phyloP scores from a whole-genome alignment of 2,329 filamentous ascomycete genomes.

The Cordyceps pruinosa region DNA sequence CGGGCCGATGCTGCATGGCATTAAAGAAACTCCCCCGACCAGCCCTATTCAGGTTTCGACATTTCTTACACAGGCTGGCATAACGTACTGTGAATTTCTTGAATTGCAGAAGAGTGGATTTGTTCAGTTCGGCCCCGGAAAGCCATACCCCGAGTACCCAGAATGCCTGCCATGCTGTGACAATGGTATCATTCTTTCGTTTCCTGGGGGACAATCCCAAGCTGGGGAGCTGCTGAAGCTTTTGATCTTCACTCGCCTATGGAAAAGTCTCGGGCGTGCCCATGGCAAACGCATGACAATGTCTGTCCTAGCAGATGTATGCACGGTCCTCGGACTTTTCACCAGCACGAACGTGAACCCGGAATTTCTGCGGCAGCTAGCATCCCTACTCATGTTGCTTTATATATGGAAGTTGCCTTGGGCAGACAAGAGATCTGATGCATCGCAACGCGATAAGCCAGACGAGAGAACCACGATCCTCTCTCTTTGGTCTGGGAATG shows the following conservation, averaged over 20 bases:
- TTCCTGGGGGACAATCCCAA: background rate
- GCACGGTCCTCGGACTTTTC: background rate
- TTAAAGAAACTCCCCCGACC: background rate
- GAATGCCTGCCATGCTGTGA: conserved; percentile 8
- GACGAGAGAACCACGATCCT: background rate
- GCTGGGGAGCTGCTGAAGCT: background rate
- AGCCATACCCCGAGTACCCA: background rate
- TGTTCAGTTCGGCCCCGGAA: background rate
- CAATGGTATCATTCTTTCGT: background rate
- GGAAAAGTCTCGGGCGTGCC: background rate
- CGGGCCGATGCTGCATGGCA: background rate
- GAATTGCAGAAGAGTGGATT: background rate
- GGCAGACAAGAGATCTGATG: background rate
- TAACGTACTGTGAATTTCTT: conserved; percentile 10
- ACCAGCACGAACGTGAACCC: conserved; percentile 6
- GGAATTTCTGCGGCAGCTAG: conserved; percentile 6
- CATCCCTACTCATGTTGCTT: conserved; percentile 4
- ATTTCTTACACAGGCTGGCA: background rate
- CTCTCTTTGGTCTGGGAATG: conserved; percentile 1
- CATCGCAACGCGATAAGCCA: background rate
- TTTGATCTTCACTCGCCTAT: conserved; percentile 6
- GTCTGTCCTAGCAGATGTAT: background rate
- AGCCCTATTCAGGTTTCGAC: background rate
- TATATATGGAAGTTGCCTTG: background rate
- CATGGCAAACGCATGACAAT: background rate